Conservation (phyloP, 306 rosid species). For the Cicer cuneatum region DNA sequence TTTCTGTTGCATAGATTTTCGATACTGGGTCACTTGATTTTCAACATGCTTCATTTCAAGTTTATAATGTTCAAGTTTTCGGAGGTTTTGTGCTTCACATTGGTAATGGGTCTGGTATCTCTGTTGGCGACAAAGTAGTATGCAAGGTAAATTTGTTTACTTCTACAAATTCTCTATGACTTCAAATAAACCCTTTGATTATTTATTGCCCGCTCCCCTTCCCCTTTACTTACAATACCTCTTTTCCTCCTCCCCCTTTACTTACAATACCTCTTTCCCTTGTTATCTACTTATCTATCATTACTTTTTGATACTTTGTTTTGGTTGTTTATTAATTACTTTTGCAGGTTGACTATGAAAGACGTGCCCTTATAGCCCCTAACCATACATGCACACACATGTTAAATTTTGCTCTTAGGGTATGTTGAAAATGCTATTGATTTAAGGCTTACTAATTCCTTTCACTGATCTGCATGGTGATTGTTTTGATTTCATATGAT, state of each 20-base stretch:
- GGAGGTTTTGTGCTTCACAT: slow-evolving; percentile 93
- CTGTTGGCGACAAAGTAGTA: slow-evolving; percentile 75
- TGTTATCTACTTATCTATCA: slow-evolving; percentile 1
- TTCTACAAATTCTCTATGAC: not conserved
- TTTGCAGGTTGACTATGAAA: slow-evolving; percentile 83
- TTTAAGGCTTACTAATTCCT: slow-evolving; percentile 13
- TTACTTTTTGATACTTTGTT: not conserved
- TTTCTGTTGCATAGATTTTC: slow-evolving; percentile 65
- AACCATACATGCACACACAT: slow-evolving; percentile 99
- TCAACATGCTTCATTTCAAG: slow-evolving; percentile 63
- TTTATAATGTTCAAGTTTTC: slow-evolving; percentile 79
- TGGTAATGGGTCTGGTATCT: slow-evolving; percentile 72
- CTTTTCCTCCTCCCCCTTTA: slow-evolving; percentile 15
- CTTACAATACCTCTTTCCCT: slow-evolving; percentile 24
- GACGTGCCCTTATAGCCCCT: slow-evolving; percentile 87
- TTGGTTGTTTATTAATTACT: slow-evolving; percentile 20
- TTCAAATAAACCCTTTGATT: not conserved
- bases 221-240: slow-evolving; percentile 30
- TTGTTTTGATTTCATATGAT: slow-evolving; percentile 40
- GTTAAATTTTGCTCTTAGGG: slow-evolving; percentile 97
- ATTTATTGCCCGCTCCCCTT: slow-evolving; percentile 18
- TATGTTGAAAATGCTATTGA: slow-evolving; percentile 46
- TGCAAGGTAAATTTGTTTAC: slow-evolving; percentile 69
- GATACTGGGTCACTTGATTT: slow-evolving; percentile 89
- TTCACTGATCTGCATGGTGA: not conserved